A percentile compares a stretch with the other conserved stretches of the same genome.
Evolutionary conservation across 305 asterid genomes (phyloP).

Genomic region (Solanum hybrid): DNA sequence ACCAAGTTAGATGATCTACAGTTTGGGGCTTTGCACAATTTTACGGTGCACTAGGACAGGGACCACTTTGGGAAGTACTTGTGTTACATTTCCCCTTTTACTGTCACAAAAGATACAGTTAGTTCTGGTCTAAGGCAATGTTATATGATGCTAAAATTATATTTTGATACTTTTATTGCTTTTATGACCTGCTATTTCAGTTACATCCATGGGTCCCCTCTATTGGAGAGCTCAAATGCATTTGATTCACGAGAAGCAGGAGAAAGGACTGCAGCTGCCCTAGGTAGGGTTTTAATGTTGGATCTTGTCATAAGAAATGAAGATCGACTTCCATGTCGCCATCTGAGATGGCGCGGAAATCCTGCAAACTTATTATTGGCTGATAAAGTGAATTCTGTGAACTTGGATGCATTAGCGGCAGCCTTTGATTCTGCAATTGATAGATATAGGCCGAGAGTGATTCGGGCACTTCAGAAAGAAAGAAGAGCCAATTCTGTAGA

Average conservation of each 20-base stretch:
- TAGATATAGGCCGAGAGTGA: conserved; percentile 75
- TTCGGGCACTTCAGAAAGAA: conserved; percentile 88
- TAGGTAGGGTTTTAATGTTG: conserved; percentile 84
- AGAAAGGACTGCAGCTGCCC: conserved; percentile 73
- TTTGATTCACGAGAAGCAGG: conserved; percentile 81
- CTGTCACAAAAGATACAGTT: not conserved
- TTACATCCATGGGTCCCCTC: conserved; percentile 86
- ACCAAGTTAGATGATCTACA: conserved; percentile 1
- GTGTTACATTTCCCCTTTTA: not conserved
- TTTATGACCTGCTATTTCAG: conserved; percentile 27
- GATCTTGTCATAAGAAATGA: conserved; percentile 98
- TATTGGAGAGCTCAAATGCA: conserved; percentile 69
- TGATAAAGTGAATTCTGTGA: conserved; percentile 48
- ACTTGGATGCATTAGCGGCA: conserved; percentile 60
- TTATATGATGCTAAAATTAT: not conserved
- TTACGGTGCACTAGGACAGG: not conserved
- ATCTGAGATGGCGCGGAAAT: conserved; percentile 95
- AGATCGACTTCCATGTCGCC: conserved; percentile 96
- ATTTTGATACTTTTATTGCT: not conserved
- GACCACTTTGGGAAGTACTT: not conserved
- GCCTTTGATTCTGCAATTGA: conserved; percentile 84
- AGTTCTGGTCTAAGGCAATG: not conserved
- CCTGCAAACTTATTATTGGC: conserved; percentile 76
- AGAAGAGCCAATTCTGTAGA: conserved; percentile 81
- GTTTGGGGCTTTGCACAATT: not conserved